Conservation (phyloP, 208 protist species). For the Porcisia deanei region DNA sequence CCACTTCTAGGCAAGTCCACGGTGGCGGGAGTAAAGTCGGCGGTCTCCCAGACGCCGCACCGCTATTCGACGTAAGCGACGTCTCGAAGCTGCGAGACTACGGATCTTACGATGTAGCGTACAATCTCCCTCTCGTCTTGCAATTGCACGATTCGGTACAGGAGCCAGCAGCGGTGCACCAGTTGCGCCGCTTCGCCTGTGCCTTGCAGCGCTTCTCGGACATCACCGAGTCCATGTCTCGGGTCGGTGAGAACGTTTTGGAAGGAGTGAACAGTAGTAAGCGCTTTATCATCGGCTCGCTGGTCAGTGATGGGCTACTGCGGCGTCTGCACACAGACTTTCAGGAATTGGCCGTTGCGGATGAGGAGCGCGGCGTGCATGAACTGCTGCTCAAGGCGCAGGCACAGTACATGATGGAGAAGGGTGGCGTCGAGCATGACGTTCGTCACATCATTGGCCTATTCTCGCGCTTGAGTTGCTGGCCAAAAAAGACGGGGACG, state of each 20-base stretch:
- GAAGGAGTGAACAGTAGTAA: conserved; percentile 64
- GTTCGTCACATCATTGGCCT: conserved; percentile 36
- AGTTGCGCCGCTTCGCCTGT: conserved; percentile 32
- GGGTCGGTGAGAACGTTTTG: conserved; percentile 54
- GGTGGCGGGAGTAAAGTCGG: neutral
- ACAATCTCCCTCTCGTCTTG: conserved; percentile 45
- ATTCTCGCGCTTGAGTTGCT: conserved; percentile 23
- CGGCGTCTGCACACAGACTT: conserved; percentile 40
- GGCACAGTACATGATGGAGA: conserved; percentile 45
- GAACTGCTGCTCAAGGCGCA: conserved; percentile 45
- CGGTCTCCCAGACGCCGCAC: neutral
- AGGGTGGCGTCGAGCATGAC: conserved; percentile 49
- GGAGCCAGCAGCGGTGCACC: conserved; percentile 5
- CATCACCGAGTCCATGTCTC: conserved; percentile 45
- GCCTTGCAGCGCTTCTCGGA: conserved; percentile 39
- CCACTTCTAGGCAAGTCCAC: neutral
- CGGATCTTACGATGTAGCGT: conserved; percentile 42
- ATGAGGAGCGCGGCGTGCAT: conserved; percentile 40
- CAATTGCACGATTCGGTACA: conserved; percentile 18
- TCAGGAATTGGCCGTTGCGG: conserved; percentile 33
- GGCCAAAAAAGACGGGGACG: conserved; percentile 3
- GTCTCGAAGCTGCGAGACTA: conserved; percentile 62
- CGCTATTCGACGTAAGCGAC: conserved; percentile 51
- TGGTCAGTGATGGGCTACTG: conserved; percentile 46
- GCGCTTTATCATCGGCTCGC: conserved; percentile 59